These are phyloP conservation scores for Withania somnifera DNA, from an alignment of 305 asterid genomes.

Conservation along the genomic window DNA sequence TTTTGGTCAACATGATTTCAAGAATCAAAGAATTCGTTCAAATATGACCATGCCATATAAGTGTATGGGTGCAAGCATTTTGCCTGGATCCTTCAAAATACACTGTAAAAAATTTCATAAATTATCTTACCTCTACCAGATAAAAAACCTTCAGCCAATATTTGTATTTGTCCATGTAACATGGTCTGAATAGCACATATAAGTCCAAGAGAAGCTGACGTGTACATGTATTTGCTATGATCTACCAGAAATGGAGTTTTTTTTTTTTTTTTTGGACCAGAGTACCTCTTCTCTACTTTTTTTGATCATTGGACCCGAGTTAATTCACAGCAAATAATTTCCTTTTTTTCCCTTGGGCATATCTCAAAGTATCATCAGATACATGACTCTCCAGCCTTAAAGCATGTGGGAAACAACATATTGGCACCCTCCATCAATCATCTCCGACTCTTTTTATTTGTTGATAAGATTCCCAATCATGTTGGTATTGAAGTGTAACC, in stretches of 20 bases:
- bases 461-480: background rate
- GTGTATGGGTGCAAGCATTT: background rate
- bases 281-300: background rate
- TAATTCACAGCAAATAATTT: background rate
- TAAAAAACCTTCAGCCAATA: background rate
- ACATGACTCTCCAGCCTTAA: background rate
- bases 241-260: background rate
- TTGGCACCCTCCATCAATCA: background rate
- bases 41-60: background rate
- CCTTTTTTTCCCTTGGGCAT: background rate
- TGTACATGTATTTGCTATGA: background rate
- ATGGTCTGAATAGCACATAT: background rate
- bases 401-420: background rate
- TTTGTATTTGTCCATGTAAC: background rate
- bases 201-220: background rate
- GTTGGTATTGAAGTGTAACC: background rate
- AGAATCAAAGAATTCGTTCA: background rate
- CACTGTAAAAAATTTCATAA: background rate
- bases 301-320: background rate
- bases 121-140: background rate
- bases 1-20: background rate
- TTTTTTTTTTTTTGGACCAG: background rate
- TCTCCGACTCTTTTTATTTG: background rate
- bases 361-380: background rate
- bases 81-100: background rate